Evolutionary conservation across 192 early-diverging fungal species (phyloP).

Genomic region (Phycomyces nitens): DNA sequence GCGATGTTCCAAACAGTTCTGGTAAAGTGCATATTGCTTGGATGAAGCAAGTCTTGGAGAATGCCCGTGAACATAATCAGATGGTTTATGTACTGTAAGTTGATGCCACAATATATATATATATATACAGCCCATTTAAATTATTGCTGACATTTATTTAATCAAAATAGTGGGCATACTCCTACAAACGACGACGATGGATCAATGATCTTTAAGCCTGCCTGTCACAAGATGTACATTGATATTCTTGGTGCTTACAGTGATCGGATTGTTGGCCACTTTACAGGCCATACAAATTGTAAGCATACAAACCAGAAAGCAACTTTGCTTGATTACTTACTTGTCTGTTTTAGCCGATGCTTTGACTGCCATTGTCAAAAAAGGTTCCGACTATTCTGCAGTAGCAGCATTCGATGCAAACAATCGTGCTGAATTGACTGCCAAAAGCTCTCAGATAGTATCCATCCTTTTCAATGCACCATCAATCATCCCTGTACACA

Average conservation of each 20-base stretch:
- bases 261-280: constrained; percentile 32
- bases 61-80: constrained; percentile 1
- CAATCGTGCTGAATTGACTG: background rate
- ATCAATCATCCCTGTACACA: constrained; percentile 35
- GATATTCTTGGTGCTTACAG: constrained; percentile 33
- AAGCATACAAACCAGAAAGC: background rate
- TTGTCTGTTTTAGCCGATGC: constrained; percentile 11
- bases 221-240: constrained; percentile 26
- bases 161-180: constrained; percentile 14
- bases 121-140: background rate
- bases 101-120: no score
- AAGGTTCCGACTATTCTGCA: constrained; percentile 3
- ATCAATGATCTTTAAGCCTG: constrained; percentile 4
- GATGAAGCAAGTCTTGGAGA: constrained; percentile 16
- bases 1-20: constrained; percentile 13
- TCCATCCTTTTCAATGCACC: constrained; percentile 34
- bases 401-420: constrained; percentile 12
- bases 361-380: constrained; percentile 21
- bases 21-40: constrained; percentile 30
- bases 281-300: constrained; percentile 39
- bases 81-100: constrained; percentile 23
- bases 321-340: background rate
- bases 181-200: constrained; percentile 29
- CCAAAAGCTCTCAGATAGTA: constrained; percentile 9
- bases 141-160: no score